These are phyloP conservation scores for Cyclocybe aegerita DNA, from an alignment of 768 basidiomycete species.

Conservation along the genomic window DNA sequence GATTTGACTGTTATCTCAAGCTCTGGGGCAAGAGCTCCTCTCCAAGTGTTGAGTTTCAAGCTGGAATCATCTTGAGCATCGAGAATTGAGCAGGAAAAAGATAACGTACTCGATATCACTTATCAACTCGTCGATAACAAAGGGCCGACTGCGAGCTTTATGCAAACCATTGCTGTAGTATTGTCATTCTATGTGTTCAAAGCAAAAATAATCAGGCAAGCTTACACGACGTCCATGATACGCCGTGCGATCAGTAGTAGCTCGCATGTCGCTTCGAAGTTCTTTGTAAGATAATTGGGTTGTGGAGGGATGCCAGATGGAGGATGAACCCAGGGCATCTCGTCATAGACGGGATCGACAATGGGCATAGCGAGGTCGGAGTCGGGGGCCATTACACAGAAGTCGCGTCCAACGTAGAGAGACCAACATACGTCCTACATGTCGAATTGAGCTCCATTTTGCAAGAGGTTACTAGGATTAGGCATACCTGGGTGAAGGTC, in stretches of 20 bases:
- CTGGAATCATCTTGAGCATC: constrained; percentile 19
- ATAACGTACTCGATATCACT: constrained; percentile 51
- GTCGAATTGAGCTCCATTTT: neutral
- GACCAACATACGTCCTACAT: constrained; percentile 64
- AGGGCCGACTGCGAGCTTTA: constrained; percentile 34
- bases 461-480: neutral
- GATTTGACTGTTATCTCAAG: constrained; percentile 50
- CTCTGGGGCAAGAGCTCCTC: constrained; percentile 42
- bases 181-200: neutral
- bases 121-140: constrained; percentile 45
- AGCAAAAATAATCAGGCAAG: constrained; percentile 2
- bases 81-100: neutral
- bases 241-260: constrained; percentile 46
- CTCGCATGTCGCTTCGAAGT: constrained; percentile 49
- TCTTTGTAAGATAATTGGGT: constrained; percentile 42
- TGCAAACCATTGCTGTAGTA: constrained; percentile 41
- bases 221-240: constrained; percentile 58
- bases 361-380: constrained; percentile 42
- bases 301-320: constrained; percentile 38
- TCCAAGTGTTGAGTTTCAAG: constrained; percentile 49
- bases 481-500: constrained; percentile 49
- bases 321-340: constrained; percentile 43
- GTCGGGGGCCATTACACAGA: constrained; percentile 42
- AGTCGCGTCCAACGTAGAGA: constrained; percentile 64
- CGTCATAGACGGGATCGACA: constrained; percentile 49